Evolutionary conservation across 495 filamentous ascomycete genomes (phyloP), one percentile per base, ranked within the genome.

Genomic region (Hyaloscypha hepaticicola): DNA sequence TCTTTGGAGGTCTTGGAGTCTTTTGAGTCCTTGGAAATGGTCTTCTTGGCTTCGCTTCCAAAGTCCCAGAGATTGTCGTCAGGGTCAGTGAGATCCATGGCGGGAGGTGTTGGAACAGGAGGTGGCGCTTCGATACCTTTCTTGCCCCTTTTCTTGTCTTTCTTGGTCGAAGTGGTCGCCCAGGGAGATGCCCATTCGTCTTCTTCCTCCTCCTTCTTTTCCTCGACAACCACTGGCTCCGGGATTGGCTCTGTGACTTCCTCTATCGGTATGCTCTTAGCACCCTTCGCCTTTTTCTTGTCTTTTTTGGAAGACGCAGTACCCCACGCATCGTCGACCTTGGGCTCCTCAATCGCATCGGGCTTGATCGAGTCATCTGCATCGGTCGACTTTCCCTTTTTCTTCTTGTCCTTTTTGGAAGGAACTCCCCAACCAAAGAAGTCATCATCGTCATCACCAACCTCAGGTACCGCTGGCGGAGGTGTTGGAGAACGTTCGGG

Each of bases 261-360:
- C 25, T 79, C 78, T 22, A 81, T 64, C 0, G 75, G 74, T n/a
- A 69, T 55, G 27, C 76, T 78, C 66, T 77, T 77, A 16, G 38
- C 38, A 53, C 64, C 38, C 64, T 76, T 76, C 33, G 51, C 24
- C 59, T 80, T 80, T 67, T 79, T 80, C 53, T 74, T 75, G 29
- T 75, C 70, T 61, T 77, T 79, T 52, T 75, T 76, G 12, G 75
- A 74, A 26, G 70, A 72, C 29, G 70, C 59, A 3, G 66, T 38
- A 19, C 70, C 77, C 78, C 76, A 79, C n/a, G 69, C 66, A 60
- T 81, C 77, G 25, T 79, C 76, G 6, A 69, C 64, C 38, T 74
- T 76, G 21, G 77, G 79, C 60, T 82, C 78, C 61, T 82, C 79
- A 56, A 79, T 77, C 7, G 72, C 69, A 62, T 80, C 80, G 8